These are phyloP conservation scores for Syzygium aromaticum DNA, from an alignment of 345 rosid genomes.

Conservation along the genomic window DNA sequence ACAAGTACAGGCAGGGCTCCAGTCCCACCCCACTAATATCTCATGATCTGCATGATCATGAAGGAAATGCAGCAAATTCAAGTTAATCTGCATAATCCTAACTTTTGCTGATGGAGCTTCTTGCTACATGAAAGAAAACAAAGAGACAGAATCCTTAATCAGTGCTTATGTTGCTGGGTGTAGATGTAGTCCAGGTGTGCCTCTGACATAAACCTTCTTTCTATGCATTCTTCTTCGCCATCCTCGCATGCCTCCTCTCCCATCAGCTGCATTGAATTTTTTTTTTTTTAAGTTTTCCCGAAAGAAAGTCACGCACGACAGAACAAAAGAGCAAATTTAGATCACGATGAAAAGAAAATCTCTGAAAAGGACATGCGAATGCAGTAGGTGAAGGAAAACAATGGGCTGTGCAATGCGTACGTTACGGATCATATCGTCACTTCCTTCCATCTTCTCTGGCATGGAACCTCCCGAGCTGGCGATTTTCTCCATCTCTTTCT, in stretches of 20 bases:
- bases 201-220: conserved; percentile 50
- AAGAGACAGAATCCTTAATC: neutral
- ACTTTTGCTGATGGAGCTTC: neutral
- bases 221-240: conserved; percentile 58
- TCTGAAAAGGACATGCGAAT: neutral
- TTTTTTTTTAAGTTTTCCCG: neutral
- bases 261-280: conserved; percentile 25
- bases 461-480: neutral
- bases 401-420: neutral
- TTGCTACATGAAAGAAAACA: neutral
- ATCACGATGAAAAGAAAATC: neutral
- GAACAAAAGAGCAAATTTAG: neutral
- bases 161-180: conserved; percentile 66
- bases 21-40: neutral
- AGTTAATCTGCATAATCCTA: neutral
- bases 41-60: neutral
- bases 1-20: neutral
- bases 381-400: neutral
- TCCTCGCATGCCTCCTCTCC: conserved; percentile 48
- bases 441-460: neutral
- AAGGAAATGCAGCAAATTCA: neutral
- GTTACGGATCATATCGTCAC: neutral
- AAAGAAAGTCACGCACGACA: neutral
- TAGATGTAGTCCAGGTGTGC: conserved; percentile 90
- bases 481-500: neutral